phyloP scores from a whole-genome alignment of 805 yeast genomes.

The Cyberlindnera xylosilytica region DNA sequence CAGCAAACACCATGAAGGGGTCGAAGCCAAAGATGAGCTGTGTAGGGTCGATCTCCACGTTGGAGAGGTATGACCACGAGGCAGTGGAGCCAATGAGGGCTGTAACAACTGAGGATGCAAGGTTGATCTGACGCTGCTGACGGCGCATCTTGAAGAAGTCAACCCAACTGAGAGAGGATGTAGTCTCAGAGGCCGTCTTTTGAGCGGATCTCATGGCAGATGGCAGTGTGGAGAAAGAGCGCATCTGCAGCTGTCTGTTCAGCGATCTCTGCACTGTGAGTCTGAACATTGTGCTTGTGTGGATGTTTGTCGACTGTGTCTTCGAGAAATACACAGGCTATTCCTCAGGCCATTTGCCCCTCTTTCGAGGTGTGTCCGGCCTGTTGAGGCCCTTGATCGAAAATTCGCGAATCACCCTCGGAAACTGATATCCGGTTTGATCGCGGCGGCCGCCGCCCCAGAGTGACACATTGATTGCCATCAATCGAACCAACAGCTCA shows the following conservation, averaged over 20 bases:
- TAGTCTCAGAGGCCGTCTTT: neutral
- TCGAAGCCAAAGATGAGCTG: slow-evolving; percentile 85
- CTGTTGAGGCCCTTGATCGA: too few species aligned
- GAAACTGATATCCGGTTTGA: too few species aligned
- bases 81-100: slow-evolving; percentile 60
- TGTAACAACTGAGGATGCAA: slow-evolving; percentile 63
- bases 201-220: slow-evolving; percentile 3
- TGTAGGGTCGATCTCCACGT: slow-evolving; percentile 83
- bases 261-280: slow-evolving; percentile 12
- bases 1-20: slow-evolving; percentile 77
- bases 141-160: slow-evolving; percentile 76
- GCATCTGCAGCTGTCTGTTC: slow-evolving; percentile 14
- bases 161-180: slow-evolving; percentile 53
- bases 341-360: too few species aligned
- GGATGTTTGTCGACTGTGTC: too few species aligned
- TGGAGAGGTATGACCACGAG: slow-evolving; percentile 76
- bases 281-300: slow-evolving; percentile 6
- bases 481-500: too few species aligned
- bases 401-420: too few species aligned
- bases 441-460: too few species aligned
- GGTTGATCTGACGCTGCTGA: slow-evolving; percentile 67
- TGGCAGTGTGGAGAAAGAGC: slow-evolving; percentile 10
- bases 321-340: too few species aligned
- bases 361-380: too few species aligned
- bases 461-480: too few species aligned